Evolutionary conservation across 768 basidiomycete species (phyloP), one percentile per base, ranked within the genome.

Genomic region (Tephrocybe sp.): DNA sequence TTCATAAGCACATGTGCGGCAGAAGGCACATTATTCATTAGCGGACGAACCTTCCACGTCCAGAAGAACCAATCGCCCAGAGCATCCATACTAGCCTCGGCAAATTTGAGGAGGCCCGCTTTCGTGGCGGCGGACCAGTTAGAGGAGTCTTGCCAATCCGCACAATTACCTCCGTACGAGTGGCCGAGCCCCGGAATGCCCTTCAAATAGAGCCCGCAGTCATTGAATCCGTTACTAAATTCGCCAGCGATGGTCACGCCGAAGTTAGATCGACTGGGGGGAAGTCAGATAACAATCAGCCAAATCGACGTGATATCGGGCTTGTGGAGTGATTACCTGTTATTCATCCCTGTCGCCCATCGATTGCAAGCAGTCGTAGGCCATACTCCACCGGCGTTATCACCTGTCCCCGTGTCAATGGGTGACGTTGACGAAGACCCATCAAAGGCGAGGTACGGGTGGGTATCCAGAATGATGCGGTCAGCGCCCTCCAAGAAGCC

Each of bases 191-290:
- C 55, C 3, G 56, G 12, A 25, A 57, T 46, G 0, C 62, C 62
- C 25, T 37, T 58, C 34, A 63, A 53, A 51, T 55, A 63, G 17
- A 62, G 56, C 7, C 61, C 85, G 56, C 87, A 88, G 40, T 78
- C 72, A 61, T 85, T 88, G 63, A 69, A 73, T 14, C 79, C 86
- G 14, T 77, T 74, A 52, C 84, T 85, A 66, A 84, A 92, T 67
- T 93, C 90, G 38, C 88, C 90, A 1, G 85, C 81, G 20, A 85
- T 58, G 6, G 83, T 83, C 37, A 91, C 67, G 11, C 90, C 90
- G 58, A 89, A 90, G 37, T 55, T 37, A 24, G 53, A 44, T 52
- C 58, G 62, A 52, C 62, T 63, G 25, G 3, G 32, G 21, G 34
- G 8, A 47, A 39, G 41, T 25, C 17, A 38, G 37, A 45, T 45